Percentiles rank a stretch among this genome's conserved stretches.
Conservation (phyloP, 73 alveolate species). For the Paramecium sexaurelia region DNA sequence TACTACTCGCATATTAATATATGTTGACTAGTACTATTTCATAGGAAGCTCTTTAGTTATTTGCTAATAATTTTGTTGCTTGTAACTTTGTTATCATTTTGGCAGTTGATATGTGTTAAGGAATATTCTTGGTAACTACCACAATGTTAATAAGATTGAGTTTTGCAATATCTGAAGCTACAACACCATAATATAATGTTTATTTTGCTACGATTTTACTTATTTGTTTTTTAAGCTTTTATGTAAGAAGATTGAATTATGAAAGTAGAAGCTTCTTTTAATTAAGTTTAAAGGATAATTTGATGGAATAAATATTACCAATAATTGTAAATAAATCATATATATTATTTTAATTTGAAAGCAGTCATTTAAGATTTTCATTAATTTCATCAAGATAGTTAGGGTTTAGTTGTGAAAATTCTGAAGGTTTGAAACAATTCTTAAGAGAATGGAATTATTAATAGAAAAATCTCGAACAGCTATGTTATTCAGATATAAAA, state of each 20-base stretch:
- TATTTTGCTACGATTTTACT: constrained; percentile 8
- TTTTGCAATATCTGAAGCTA: not conserved
- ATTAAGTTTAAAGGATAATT: not conserved
- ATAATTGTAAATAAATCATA: not conserved
- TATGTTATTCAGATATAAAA: not conserved
- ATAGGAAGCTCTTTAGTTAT: not conserved
- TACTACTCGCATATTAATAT: not conserved
- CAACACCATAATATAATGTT: not conserved
- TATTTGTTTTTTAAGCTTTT: not conserved
- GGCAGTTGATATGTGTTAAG: not conserved
- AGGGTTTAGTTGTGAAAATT: not conserved
- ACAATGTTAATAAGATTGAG: not conserved
- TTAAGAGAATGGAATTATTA: constrained; percentile 6
- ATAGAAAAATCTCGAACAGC: not conserved
- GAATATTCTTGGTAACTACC: not conserved
- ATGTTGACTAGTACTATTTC: not conserved
- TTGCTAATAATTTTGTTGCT: not conserved
- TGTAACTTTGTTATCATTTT: not conserved
- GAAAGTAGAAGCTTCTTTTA: not conserved
- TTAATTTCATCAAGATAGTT: not conserved
- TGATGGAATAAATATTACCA: not conserved
- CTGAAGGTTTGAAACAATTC: not conserved
- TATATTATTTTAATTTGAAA: not conserved
- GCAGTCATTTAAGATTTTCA: not conserved
- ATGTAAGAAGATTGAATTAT: not conserved